Evolutionary conservation across 192 early-diverging fungal genomes (phyloP).

Genomic region (Mortierella hygrophila): DNA sequence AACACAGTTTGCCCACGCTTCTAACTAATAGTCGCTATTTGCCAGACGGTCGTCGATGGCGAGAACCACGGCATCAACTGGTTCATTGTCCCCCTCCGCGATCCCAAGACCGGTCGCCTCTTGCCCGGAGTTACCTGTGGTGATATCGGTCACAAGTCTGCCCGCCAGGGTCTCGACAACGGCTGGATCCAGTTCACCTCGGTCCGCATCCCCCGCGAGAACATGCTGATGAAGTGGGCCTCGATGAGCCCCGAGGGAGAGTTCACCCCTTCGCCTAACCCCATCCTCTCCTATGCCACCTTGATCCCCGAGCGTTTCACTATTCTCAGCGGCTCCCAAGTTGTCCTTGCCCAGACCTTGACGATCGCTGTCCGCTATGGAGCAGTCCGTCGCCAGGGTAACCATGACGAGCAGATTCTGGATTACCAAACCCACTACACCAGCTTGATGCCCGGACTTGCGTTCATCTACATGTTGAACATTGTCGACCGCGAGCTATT

Average conservation of each 20-base stretch:
- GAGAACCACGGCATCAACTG: conserved; percentile 73
- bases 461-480: conserved; percentile 64
- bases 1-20: neutral
- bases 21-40: conserved; percentile 57
- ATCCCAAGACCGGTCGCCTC: conserved; percentile 60
- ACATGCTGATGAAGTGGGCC: conserved; percentile 73
- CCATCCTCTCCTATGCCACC: conserved; percentile 69
- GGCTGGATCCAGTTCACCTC: conserved; percentile 75
- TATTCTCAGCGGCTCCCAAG: conserved; percentile 56
- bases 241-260: conserved; percentile 64
- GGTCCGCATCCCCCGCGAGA: conserved; percentile 66
- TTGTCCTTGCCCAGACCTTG: conserved; percentile 63
- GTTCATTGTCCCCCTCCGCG: conserved; percentile 75
- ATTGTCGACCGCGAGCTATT: conserved; percentile 52
- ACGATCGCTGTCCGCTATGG: conserved; percentile 73
- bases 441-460: conserved; percentile 67
- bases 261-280: conserved; percentile 66
- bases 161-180: conserved; percentile 73
- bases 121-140: conserved; percentile 67
- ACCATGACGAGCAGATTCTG: conserved; percentile 73
- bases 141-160: conserved; percentile 73
- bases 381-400: conserved; percentile 71
- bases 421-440: conserved; percentile 76
- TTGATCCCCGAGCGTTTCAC: conserved; percentile 75
- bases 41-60: conserved; percentile 70